Evolutionary conservation across 1,139 yeast species (phyloP), one percentile per base, ranked within the genome.

Genomic region (Citeromyces hawaiiensis): DNA sequence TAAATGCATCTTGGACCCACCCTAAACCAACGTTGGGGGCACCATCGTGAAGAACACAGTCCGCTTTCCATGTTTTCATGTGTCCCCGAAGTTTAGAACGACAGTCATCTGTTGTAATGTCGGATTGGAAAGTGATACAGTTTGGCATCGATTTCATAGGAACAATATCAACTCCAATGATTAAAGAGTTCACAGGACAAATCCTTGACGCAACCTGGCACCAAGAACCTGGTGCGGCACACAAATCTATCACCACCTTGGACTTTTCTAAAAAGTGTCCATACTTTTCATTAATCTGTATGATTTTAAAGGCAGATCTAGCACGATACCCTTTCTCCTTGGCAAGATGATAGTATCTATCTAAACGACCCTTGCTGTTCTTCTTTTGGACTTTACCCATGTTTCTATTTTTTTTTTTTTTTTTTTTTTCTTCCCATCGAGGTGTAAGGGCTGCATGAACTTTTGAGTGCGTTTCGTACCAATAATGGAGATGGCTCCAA

Each of bases 171-270:
- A 93, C 98, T 57, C 98, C 99, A 43, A 91, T 86, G 52, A 91
- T 88, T 48, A 91, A 69, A 1, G 97, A 86, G 60, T 87, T 87
- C 6, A 88, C 67, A 2, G 97, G 96, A 63, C 97, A 88, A 43
- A 86, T 62, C 47, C 86, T 86, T 3, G 94, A 77, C 1, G 98
- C 98, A 36, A 93, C 98, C 63, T 91, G 99, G 71, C 98, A 91
- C 97, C 98, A 91, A 3, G 96, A 87, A 43, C 99, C 99, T 29
- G 99, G 98, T 3, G 98, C 98, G 43, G 98, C 97, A 81, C 99
- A 91, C 51, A 91, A 69, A 72, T 91, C 99, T 42, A 91, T 85
- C 36, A 91, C 96, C 36, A 91, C 97, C 60, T 86, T 91, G n/a
- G 97, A 87, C 59, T 83, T 83, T 54, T 88, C 96, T 44, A 88